Percentiles rank a stretch among this genome's conserved stretches.
Evolutionary conservation across 768 basidiomycete genomes (phyloP).

Genomic region (Tulasnella sp.): DNA sequence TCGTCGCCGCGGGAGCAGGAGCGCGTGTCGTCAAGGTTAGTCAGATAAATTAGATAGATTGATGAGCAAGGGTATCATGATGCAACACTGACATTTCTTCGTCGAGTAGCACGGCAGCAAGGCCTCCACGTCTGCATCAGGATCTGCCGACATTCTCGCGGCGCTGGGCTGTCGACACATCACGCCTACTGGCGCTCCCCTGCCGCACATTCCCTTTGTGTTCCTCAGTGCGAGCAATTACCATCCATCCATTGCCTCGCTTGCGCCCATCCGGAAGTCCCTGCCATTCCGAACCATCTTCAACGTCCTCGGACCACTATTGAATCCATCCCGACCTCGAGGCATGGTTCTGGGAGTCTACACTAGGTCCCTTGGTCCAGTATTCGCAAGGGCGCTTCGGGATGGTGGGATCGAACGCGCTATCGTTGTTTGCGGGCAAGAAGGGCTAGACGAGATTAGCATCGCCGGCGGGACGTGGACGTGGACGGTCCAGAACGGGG

Average conservation of each 20-base stretch:
- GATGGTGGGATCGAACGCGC: slow-evolving; percentile 73
- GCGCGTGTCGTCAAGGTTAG: slow-evolving; percentile 82
- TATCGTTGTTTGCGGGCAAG: slow-evolving; percentile 86
- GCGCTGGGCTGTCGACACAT: slow-evolving; percentile 57
- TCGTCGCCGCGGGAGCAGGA: slow-evolving; percentile 91
- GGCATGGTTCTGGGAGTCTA: slow-evolving; percentile 92
- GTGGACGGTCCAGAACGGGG: slow-evolving; percentile 49
- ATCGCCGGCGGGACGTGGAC: slow-evolving; percentile 82
- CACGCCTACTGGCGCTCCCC: slow-evolving; percentile 35
- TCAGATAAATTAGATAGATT: not conserved
- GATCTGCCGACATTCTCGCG: slow-evolving; percentile 86
- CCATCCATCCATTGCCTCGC: slow-evolving; percentile 71
- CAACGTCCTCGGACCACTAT: slow-evolving; percentile 87
- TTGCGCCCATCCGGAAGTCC: slow-evolving; percentile 74
- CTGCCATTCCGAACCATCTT: slow-evolving; percentile 95
- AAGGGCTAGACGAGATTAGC: slow-evolving; percentile 89
- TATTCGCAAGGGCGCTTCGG: slow-evolving; percentile 47
- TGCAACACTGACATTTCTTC: not conserved
- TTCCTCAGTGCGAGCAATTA: slow-evolving; percentile 94
- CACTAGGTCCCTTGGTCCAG: slow-evolving; percentile 62
- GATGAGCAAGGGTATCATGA: not conserved
- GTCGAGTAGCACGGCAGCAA: slow-evolving; percentile 75
- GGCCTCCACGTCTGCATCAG: slow-evolving; percentile 89
- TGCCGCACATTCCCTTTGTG: slow-evolving; percentile 60
- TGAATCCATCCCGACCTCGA: slow-evolving; percentile 78